phyloP scores from a whole-genome alignment of 164 flowering plant species.

The Vitis labrusca region DNA sequence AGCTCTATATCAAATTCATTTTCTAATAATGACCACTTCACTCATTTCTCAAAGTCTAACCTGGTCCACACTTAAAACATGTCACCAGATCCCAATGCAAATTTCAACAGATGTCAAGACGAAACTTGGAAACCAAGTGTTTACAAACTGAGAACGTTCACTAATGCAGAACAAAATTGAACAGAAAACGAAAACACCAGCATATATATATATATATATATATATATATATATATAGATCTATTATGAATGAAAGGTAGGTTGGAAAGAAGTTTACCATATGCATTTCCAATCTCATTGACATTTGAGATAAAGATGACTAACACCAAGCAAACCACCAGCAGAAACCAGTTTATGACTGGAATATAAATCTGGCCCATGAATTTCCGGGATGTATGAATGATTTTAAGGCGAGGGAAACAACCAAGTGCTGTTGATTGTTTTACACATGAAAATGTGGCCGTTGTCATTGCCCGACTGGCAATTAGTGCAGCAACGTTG shows the following conservation, averaged over 20 bases:
- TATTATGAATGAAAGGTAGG: neutral
- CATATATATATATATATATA: neutral
- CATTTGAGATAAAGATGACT: constrained; percentile 72
- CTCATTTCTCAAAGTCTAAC: neutral
- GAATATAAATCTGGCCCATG: constrained; percentile 98
- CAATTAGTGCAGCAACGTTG: constrained; percentile 89
- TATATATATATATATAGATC: neutral
- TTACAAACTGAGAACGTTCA: neutral
- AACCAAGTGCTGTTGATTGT: constrained; percentile 94
- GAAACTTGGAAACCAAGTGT: neutral
- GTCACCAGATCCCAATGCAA: neutral
- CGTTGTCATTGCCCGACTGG: constrained; percentile 96
- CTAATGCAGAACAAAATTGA: neutral
- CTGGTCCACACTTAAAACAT: neutral
- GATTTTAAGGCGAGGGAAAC: constrained; percentile 99
- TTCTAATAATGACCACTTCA: too few relatives aligned
- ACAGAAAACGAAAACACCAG: neutral
- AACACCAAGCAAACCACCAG: constrained; percentile 68
- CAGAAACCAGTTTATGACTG: constrained; percentile 95
- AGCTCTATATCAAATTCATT: too few relatives aligned
- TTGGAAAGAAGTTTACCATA: constrained; percentile 45
- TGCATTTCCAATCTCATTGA: constrained; percentile 92
- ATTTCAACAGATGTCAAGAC: neutral
- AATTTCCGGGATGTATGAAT: constrained; percentile 94
- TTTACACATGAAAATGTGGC: constrained; percentile 97